Evolutionary conservation across 1,284 basidiomycete species (phyloP).

Genomic region (Puccinia novopanici): DNA sequence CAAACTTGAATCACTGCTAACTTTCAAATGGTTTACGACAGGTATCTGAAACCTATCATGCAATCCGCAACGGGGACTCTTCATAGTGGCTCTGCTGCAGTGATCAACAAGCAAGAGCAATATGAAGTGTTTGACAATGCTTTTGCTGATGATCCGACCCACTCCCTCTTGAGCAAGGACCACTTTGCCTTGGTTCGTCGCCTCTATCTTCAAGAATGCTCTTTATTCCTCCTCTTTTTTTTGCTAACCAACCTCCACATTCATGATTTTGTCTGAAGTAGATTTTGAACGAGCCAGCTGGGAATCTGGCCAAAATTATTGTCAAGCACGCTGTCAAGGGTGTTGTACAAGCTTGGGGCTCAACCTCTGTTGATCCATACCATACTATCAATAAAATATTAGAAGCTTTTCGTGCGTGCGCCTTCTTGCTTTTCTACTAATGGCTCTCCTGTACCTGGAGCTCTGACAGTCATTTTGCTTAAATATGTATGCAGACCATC

Average conservation of each 20-base stretch:
- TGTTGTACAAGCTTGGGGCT: conserved; percentile 76
- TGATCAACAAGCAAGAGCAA: conserved; percentile 52
- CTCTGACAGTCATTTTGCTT: not conserved
- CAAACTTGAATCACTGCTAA: conserved; percentile 9
- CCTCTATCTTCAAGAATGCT: not conserved
- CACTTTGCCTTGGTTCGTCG: conserved; percentile 55
- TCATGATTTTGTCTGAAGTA: conserved; percentile 33
- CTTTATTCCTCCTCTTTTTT: not conserved
- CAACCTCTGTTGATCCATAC: conserved; percentile 47
- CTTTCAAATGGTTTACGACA: not conserved
- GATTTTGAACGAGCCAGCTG: conserved; percentile 60
- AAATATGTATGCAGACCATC: conserved; percentile 43
- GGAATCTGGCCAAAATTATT: conserved; percentile 60
- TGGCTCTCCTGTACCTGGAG: not conserved
- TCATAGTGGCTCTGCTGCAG: conserved; percentile 49
- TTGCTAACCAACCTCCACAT: not conserved
- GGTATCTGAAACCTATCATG: conserved; percentile 51
- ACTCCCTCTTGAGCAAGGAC: conserved; percentile 58
- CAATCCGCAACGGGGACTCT: conserved; percentile 49
- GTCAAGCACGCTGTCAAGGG: conserved; percentile 68
- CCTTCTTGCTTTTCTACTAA: not conserved
- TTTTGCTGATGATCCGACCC: conserved; percentile 59
- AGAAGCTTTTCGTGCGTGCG: conserved; percentile 48
- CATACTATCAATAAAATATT: conserved; percentile 45
- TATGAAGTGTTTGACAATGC: conserved; percentile 49